These are phyloP conservation scores for Aspergillus panamensis DNA, from an alignment of 495 filamentous ascomycete species.

Conservation along the genomic window DNA sequence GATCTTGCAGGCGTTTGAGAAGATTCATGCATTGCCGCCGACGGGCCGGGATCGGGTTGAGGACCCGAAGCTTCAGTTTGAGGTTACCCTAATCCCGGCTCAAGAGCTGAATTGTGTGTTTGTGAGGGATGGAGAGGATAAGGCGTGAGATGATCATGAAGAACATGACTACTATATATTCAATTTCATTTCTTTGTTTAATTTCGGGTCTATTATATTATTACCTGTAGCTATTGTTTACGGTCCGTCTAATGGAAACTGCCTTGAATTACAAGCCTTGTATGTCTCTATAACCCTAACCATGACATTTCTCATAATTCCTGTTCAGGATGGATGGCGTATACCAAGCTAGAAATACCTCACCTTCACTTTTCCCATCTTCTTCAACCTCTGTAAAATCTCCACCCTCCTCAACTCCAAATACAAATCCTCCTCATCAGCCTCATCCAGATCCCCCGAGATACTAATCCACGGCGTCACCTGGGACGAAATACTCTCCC, in stretches of 20 bases:
- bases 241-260: neutral
- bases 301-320: neutral
- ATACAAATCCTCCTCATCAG: conserved; percentile 42
- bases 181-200: neutral
- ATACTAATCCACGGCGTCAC: conserved; percentile 22
- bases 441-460: conserved; percentile 33
- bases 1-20: conserved; percentile 58
- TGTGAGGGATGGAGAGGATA: conserved; percentile 31
- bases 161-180: neutral
- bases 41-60: conserved; percentile 34
- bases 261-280: neutral
- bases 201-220: no score
- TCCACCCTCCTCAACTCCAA: conserved; percentile 41
- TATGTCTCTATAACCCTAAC: neutral
- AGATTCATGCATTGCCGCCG: conserved; percentile 39
- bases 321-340: no score
- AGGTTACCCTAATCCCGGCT: conserved; percentile 41
- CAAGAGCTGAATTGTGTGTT: conserved; percentile 44
- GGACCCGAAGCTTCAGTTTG: conserved; percentile 36
- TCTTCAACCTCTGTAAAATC: conserved; percentile 42
- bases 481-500: conserved; percentile 20
- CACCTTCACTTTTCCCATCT: conserved; percentile 28
- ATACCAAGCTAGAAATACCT: conserved; percentile 17
- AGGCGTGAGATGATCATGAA: neutral
- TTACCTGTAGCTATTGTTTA: neutral